These are phyloP conservation scores for Talaromyces thailandensis DNA, from an alignment of 495 filamentous ascomycete species.

Conservation along the genomic window DNA sequence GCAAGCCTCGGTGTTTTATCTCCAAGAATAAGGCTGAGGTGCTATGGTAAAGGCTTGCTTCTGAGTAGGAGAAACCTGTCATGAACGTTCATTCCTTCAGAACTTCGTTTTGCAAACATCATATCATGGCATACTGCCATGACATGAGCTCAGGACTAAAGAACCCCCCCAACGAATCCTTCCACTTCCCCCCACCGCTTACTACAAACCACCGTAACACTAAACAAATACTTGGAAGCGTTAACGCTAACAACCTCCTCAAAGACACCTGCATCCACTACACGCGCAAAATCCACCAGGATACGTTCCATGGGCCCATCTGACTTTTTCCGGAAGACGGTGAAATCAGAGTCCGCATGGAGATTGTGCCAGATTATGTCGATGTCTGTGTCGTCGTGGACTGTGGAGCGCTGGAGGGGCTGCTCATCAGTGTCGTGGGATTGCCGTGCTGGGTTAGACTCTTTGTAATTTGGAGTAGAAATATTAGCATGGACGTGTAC, in stretches of 20 bases:
- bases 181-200: not conserved
- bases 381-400: not conserved
- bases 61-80: too few relatives aligned
- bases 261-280: not conserved
- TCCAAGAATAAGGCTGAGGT: too few relatives aligned
- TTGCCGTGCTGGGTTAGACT: not conserved
- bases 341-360: not conserved
- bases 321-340: not conserved
- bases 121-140: not conserved
- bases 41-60: too few relatives aligned
- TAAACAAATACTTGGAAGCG: not conserved
- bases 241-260: not conserved
- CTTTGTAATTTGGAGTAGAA: not conserved
- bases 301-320: not conserved
- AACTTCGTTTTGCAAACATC: not conserved
- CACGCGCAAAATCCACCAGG: not conserved
- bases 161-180: not conserved
- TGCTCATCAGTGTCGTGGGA: not conserved
- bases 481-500: not conserved
- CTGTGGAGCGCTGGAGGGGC: not conserved
- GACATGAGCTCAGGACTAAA: not conserved
- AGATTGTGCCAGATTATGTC: constrained; percentile 2
- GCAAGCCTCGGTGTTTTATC: too few relatives aligned
- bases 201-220: not conserved
- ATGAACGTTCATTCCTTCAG: not conserved